phyloP scores from a whole-genome alignment of 306 rosid genomes.

The Spatholobus suberectus region DNA sequence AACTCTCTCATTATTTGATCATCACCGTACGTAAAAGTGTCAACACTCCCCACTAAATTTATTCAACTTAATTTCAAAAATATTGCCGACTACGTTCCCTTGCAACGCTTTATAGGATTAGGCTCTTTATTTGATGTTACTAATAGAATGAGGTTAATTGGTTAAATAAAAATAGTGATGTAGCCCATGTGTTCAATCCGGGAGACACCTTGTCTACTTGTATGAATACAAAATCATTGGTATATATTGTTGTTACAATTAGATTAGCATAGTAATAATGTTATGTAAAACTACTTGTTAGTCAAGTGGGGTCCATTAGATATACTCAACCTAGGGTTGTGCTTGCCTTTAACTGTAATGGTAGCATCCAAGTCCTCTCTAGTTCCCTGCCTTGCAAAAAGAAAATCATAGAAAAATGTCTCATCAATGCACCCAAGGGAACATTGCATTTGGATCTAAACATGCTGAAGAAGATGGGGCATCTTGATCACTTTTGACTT shows the following conservation, averaged over 20 bases:
- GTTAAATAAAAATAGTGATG: conserved; percentile 46
- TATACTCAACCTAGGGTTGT: conserved; percentile 40
- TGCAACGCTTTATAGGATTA: conserved; percentile 11
- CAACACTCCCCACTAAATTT: conserved; percentile 8
- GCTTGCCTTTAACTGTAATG: conserved; percentile 47
- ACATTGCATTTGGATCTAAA: conserved; percentile 61
- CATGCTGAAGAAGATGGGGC: conserved; percentile 38
- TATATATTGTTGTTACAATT: conserved; percentile 41
- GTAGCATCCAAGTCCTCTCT: conserved; percentile 47
- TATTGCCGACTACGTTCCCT: conserved; percentile 22
- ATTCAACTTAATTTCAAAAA: conserved; percentile 21
- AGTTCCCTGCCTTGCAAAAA: conserved; percentile 39
- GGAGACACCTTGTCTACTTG: conserved; percentile 77
- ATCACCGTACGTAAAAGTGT: conserved; percentile 19
- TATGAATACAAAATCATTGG: conserved; percentile 65
- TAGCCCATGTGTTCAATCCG: conserved; percentile 60
- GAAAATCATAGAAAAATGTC: conserved; percentile 43
- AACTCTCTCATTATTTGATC: conserved; percentile 37
- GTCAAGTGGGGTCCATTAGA: conserved; percentile 58
- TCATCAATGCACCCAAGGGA: conserved; percentile 55
- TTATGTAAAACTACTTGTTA: conserved; percentile 70
- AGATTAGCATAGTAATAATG: conserved; percentile 44
- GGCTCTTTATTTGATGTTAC: conserved; percentile 18
- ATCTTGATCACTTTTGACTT: conserved; percentile 54
- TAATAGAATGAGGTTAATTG: conserved; percentile 18